These are phyloP conservation scores for Sporothrix pseudoabietina DNA, from an alignment of 2,329 filamentous ascomycete species.

Conservation along the genomic window DNA sequence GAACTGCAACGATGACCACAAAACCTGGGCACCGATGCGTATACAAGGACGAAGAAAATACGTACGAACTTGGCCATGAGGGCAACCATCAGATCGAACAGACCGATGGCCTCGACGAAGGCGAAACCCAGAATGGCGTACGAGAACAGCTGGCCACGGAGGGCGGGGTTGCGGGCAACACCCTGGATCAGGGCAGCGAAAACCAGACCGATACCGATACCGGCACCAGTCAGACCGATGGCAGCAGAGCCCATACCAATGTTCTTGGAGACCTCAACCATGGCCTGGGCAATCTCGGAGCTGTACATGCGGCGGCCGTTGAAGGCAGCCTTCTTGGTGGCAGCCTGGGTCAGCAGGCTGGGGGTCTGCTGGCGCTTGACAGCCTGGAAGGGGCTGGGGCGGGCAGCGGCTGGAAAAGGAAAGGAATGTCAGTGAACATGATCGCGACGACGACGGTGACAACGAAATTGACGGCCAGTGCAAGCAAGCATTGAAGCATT, in stretches of 20 bases:
- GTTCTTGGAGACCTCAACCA: slow-evolving; percentile 91
- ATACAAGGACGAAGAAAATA: slow-evolving; percentile 37
- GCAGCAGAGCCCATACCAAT: slow-evolving; percentile 85
- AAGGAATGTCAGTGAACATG: slow-evolving; percentile 26
- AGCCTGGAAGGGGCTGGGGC: slow-evolving; percentile 67
- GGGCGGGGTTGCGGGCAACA: slow-evolving; percentile 91
- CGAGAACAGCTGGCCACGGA: slow-evolving; percentile 86
- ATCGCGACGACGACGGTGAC: background rate
- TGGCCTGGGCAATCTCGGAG: slow-evolving; percentile 83
- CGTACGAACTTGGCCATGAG: slow-evolving; percentile 89
- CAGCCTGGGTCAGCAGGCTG: slow-evolving; percentile 64
- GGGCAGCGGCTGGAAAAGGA: slow-evolving; percentile 53
- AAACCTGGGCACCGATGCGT: background rate
- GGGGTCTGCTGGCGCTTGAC: slow-evolving; percentile 73
- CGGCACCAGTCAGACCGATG: slow-evolving; percentile 88
- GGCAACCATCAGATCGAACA: slow-evolving; percentile 74
- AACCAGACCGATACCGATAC: slow-evolving; percentile 94
- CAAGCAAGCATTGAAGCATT: background rate
- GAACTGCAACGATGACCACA: background rate
- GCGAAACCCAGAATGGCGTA: slow-evolving; percentile 67
- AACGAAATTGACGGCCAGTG: background rate
- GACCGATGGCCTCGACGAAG: slow-evolving; percentile 64
- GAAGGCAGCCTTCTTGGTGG: slow-evolving; percentile 63
- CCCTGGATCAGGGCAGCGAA: slow-evolving; percentile 87
- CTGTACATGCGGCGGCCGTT: slow-evolving; percentile 74